Percentiles rank a stretch among this genome's conserved stretches.
Evolutionary conservation across 2,329 filamentous ascomycete species (phyloP).

Genomic region (Colletotrichum agaves): DNA sequence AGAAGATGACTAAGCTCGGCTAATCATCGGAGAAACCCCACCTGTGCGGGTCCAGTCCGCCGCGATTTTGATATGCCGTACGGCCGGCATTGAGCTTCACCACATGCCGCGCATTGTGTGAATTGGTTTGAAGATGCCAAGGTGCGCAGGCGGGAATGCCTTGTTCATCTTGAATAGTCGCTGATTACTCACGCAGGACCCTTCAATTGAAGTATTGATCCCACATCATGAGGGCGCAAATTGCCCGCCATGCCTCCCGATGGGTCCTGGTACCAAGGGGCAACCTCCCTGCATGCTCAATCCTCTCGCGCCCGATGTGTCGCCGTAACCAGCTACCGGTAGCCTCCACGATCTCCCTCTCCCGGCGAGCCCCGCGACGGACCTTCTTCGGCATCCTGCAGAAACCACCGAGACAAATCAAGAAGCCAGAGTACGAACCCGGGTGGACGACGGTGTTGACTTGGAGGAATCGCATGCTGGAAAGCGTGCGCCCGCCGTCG

Average conservation of each 20-base stretch:
- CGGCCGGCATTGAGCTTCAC: constrained; percentile 32
- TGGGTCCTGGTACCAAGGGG: constrained; percentile 48
- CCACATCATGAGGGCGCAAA: constrained; percentile 56
- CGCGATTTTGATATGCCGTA: constrained; percentile 16
- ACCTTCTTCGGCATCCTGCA: constrained; percentile 73
- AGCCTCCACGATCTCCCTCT: constrained; percentile 39
- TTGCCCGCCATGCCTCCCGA: constrained; percentile 57
- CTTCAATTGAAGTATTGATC: constrained; percentile 25
- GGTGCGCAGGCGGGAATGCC: constrained; percentile 5
- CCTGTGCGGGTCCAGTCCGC: constrained; percentile 29
- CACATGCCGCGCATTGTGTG: constrained; percentile 28
- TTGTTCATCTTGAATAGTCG: neutral
- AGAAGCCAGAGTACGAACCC: constrained; percentile 72
- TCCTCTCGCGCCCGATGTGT: constrained; percentile 43
- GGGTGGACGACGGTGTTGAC: constrained; percentile 79
- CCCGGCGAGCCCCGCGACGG: constrained; percentile 42
- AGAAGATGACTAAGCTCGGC: constrained; percentile 30
- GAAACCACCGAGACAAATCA: constrained; percentile 68
- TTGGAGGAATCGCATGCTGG: constrained; percentile 70
- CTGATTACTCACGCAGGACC: constrained; percentile 19
- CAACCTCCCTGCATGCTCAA: constrained; percentile 48
- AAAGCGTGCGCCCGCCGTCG: constrained; percentile 72
- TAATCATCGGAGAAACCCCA: constrained; percentile 11
- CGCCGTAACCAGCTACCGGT: constrained; percentile 42
- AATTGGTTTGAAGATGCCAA: constrained; percentile 29